Evolutionary conservation across 495 filamentous ascomycete genomes (phyloP).

Genomic region (Neurospora sp.): DNA sequence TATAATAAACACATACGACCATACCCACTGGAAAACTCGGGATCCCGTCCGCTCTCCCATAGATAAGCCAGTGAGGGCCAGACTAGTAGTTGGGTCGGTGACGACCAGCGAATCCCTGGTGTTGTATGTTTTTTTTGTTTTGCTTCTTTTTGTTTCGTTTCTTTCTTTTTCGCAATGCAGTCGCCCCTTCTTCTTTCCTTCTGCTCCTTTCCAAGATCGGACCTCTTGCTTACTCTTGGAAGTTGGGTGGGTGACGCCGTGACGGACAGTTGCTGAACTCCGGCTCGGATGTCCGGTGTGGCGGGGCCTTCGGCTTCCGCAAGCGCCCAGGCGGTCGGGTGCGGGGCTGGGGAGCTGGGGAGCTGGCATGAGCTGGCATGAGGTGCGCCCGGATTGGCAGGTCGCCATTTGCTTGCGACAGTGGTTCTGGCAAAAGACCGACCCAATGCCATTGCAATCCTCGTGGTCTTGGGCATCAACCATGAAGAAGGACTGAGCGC

Average conservation of each 20-base stretch:
- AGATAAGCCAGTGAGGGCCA: slow-evolving; percentile 24
- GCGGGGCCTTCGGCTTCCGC: not conserved
- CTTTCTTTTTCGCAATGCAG: not conserved
- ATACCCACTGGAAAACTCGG: slow-evolving; percentile 26
- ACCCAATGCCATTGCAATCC: not conserved
- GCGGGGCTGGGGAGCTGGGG: not conserved
- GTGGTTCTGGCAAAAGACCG: not conserved
- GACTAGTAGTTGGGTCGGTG: slow-evolving; percentile 41
- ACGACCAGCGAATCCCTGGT: slow-evolving; percentile 25
- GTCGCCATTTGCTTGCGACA: not conserved
- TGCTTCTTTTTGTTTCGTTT: not conserved
- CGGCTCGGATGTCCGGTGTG: not conserved
- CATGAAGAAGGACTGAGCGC: not conserved
- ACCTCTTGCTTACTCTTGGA: not conserved
- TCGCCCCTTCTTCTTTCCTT: not conserved
- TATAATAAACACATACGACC: not conserved
- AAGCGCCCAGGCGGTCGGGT: not conserved
- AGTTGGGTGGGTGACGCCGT: not conserved
- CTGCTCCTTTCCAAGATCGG: not conserved
- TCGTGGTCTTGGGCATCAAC: not conserved
- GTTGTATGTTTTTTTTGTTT: slow-evolving; percentile 15
- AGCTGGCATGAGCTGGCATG: not conserved
- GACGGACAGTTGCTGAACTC: not conserved
- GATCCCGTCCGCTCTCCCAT: slow-evolving; percentile 44
- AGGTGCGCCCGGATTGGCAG: not conserved